phyloP scores from a whole-genome alignment of 306 rosid genomes.

The Pachyrhizus erosus region DNA sequence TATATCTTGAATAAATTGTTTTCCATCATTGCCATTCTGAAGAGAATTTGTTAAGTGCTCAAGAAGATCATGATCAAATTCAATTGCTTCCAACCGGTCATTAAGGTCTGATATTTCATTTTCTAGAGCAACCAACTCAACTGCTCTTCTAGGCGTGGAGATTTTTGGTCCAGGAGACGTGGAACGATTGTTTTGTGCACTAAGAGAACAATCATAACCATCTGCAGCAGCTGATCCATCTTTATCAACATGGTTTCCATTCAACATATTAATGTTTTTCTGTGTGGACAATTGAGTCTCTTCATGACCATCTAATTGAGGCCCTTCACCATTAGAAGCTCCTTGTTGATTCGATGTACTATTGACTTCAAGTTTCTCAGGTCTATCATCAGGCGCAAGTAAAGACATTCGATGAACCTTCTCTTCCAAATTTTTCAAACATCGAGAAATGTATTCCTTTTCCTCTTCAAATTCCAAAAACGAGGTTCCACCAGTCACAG shows the following conservation, averaged over 20 bases:
- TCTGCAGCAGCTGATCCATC: slow-evolving; percentile 44
- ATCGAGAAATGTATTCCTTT: slow-evolving; percentile 59
- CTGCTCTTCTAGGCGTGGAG: slow-evolving; percentile 40
- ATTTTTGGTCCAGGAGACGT: slow-evolving; percentile 28
- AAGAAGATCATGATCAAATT: slow-evolving; percentile 75
- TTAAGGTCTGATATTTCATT: slow-evolving; percentile 75
- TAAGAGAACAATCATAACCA: slow-evolving; percentile 40
- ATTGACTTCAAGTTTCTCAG: slow-evolving; percentile 45
- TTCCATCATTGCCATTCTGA: slow-evolving; percentile 66
- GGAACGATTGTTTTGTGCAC: slow-evolving; percentile 40
- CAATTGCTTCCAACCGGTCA: slow-evolving; percentile 80
- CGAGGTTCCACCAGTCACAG: slow-evolving; percentile 44
- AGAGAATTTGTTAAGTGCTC: slow-evolving; percentile 68
- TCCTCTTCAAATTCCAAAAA: slow-evolving; percentile 72
- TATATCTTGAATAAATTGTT: slow-evolving; percentile 65
- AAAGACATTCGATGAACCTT: slow-evolving; percentile 55
- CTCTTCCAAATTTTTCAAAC: slow-evolving; percentile 71
- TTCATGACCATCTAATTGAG: slow-evolving; percentile 52
- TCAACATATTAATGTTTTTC: slow-evolving; percentile 35
- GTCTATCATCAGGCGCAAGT: slow-evolving; percentile 37
- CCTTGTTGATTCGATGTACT: slow-evolving; percentile 45
- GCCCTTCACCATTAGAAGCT: slow-evolving; percentile 42
- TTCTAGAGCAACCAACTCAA: slow-evolving; percentile 59
- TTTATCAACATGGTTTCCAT: slow-evolving; percentile 48
- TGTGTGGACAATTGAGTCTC: slow-evolving; percentile 39